Evolutionary conservation across 805 yeast species (phyloP).

Genomic region (Millerozyma miso): DNA sequence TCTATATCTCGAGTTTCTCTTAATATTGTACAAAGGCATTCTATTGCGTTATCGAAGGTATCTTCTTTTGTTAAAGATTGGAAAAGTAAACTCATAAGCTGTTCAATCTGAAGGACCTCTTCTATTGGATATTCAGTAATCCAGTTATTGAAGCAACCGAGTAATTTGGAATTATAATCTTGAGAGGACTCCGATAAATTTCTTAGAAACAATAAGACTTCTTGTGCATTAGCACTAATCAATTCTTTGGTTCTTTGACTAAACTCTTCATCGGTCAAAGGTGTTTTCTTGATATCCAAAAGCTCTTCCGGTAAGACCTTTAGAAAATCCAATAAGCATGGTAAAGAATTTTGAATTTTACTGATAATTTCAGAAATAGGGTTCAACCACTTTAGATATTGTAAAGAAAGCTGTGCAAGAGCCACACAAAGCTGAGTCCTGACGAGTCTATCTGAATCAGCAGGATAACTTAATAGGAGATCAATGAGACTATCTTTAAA

Average conservation of each 20-base stretch:
- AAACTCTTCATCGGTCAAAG: slow-evolving; percentile 79
- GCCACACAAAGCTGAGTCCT: slow-evolving; percentile 80
- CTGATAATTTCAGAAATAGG: slow-evolving; percentile 66
- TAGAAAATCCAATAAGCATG: slow-evolving; percentile 68
- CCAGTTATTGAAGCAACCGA: slow-evolving; percentile 87
- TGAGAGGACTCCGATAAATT: slow-evolving; percentile 34
- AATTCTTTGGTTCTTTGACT: slow-evolving; percentile 58
- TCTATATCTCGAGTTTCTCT: slow-evolving; percentile 78
- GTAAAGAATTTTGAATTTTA: slow-evolving; percentile 37
- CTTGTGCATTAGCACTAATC: slow-evolving; percentile 61
- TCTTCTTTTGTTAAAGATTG: slow-evolving; percentile 54
- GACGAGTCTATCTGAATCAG: slow-evolving; percentile 48
- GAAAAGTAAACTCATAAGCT: slow-evolving; percentile 68
- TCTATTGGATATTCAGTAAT: slow-evolving; percentile 78
- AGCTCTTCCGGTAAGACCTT: slow-evolving; percentile 90
- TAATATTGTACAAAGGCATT: slow-evolving; percentile 77
- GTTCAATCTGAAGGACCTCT: slow-evolving; percentile 56
- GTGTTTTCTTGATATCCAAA: slow-evolving; percentile 68
- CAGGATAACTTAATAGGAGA: slow-evolving; percentile 45
- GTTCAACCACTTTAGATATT: slow-evolving; percentile 65
- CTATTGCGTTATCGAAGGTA: slow-evolving; percentile 79
- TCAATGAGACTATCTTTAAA: slow-evolving; percentile 66
- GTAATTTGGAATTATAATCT: slow-evolving; percentile 40
- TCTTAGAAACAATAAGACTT: slow-evolving; percentile 61
- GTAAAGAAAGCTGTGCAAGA: slow-evolving; percentile 77